These are phyloP conservation scores for Fusarium cyanostomum DNA, from an alignment of 2,329 filamentous ascomycete species.

Conservation along the genomic window DNA sequence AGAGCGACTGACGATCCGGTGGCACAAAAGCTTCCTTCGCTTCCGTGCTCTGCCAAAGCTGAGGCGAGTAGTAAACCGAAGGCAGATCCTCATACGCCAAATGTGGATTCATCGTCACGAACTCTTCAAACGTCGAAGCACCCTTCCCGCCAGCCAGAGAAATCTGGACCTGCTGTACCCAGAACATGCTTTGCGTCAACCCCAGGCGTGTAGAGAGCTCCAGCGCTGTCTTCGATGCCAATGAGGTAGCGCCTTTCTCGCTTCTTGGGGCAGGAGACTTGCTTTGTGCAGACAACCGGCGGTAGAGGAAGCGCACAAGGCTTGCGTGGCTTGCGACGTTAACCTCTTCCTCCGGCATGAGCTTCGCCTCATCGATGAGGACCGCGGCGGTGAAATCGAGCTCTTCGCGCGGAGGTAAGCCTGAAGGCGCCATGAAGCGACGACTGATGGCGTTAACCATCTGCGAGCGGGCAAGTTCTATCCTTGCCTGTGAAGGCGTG, in stretches of 20 bases:
- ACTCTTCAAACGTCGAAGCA: conserved; percentile 28
- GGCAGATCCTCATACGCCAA: conserved; percentile 43
- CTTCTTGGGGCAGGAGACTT: background rate
- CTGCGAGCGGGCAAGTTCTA: conserved; percentile 23
- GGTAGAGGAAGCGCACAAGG: conserved; percentile 22
- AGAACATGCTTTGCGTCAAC: conserved; percentile 42
- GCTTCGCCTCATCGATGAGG: conserved; percentile 31
- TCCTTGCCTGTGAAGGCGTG: conserved; percentile 25
- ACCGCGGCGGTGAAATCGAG: conserved; percentile 36
- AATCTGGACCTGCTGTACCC: conserved; percentile 41
- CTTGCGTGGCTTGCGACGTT: conserved; percentile 34
- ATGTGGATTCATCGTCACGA: conserved; percentile 27
- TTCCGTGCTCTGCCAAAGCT: conserved; percentile 42
- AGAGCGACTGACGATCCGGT: conserved; percentile 36
- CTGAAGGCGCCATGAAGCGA: conserved; percentile 1
- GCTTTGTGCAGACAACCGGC: background rate
- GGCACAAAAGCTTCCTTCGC: conserved; percentile 34
- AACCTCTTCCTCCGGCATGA: conserved; percentile 23
- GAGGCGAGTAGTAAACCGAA: conserved; percentile 42
- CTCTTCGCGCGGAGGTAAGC: conserved; percentile 26
- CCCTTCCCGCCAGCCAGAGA: conserved; percentile 8
- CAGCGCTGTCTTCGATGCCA: conserved; percentile 21
- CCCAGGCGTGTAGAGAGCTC: conserved; percentile 30
- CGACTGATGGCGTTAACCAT: conserved; percentile 30
- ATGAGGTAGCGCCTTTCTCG: background rate